phyloP scores from a whole-genome alignment of 139 green algal genomes.

The Chlorella sp. region DNA sequence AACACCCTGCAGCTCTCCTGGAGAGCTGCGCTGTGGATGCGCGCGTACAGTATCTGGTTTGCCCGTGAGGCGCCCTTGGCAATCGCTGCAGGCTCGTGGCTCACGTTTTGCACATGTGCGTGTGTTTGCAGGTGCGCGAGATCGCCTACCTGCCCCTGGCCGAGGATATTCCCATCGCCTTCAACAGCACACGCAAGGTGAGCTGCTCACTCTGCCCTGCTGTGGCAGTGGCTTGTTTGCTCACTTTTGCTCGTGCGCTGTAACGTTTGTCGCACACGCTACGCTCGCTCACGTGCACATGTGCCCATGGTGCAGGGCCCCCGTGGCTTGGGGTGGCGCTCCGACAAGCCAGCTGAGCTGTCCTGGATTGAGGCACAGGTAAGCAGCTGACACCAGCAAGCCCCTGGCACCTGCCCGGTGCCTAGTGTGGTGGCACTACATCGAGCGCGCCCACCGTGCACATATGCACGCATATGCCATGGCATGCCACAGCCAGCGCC shows the following conservation, averaged over 20 bases:
- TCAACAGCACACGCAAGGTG: constrained; percentile 15
- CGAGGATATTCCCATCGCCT: constrained; percentile 90
- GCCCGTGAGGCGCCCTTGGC: background rate
- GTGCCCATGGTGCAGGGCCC: constrained; percentile 46
- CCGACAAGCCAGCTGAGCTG: constrained; percentile 74
- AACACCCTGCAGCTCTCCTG: background rate
- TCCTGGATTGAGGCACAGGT: constrained; percentile 85
- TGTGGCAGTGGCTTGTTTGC: background rate
- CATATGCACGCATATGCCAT: background rate
- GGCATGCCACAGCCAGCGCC: background rate
- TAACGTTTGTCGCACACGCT: too few relatives aligned
- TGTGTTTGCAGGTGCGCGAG: constrained; percentile 48
- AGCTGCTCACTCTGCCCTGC: background rate
- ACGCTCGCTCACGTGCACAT: too few relatives aligned
- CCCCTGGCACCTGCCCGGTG: too few relatives aligned
- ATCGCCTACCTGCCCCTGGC: constrained; percentile 83
- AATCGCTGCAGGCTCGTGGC: background rate
- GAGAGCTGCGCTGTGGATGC: too few relatives aligned
- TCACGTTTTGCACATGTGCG: background rate
- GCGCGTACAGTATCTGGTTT: too few relatives aligned
- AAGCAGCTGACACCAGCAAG: background rate
- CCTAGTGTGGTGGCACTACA: too few relatives aligned
- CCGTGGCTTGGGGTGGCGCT: constrained; percentile 78
- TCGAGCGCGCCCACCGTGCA: background rate
- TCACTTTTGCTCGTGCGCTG: too few relatives aligned